Base-by-base conservation (phyloP, 352 stramenopile species). In the Globisporangium takayamanum region DNA sequence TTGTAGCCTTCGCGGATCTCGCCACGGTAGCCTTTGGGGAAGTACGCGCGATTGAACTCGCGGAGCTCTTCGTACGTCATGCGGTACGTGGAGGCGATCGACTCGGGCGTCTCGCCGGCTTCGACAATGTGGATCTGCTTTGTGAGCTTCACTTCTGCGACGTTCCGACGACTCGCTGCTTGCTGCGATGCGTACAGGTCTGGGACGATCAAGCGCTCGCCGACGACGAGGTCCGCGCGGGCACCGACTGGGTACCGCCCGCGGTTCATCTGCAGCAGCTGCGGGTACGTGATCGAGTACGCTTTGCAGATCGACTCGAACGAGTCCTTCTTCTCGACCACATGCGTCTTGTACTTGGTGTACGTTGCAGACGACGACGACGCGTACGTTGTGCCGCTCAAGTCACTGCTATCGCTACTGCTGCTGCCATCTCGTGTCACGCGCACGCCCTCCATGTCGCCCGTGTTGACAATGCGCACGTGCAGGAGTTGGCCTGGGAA, bases 31-130 rank as follows among this genome's bases (percentile, higher is more conserved):
- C 84, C 84, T 62, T 92, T 92, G 20, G 84, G 84, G 60, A 94
- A 94, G 67, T 92, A 94, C 22, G 76, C 79, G 52, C 84, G 84
- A 59, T 94, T 94, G 63, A 66, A 92, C 67, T 92, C 84, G 36
- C 84, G 84, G 61, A 94, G 73, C 67, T 92, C 82, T 37, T 94
- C 84, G 57, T 89, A 89, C 54, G 75, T 91, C 84, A 94, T 94
- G 45, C 63, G 68, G 67, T 88, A 94, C 33, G 54, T 59, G 37
- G 67, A 70, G 0, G 78, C 78, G 53, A 94, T 68, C 16, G 56
- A 68, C 56, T 90, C 70, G 16, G 84, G 82, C n/a, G 84, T 91
- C 30, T 94, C 84, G 46, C 75, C 83, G 2, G 60, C 53, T 44
- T 86, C 71, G n/a, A 94, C 84, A 11, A 87, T 63, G 55, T 94